A percentile compares a stretch with the other conserved stretches of the same genome.
Evolutionary conservation across 495 filamentous ascomycete species (phyloP).

Genomic region (Achaetomiella virescens): DNA sequence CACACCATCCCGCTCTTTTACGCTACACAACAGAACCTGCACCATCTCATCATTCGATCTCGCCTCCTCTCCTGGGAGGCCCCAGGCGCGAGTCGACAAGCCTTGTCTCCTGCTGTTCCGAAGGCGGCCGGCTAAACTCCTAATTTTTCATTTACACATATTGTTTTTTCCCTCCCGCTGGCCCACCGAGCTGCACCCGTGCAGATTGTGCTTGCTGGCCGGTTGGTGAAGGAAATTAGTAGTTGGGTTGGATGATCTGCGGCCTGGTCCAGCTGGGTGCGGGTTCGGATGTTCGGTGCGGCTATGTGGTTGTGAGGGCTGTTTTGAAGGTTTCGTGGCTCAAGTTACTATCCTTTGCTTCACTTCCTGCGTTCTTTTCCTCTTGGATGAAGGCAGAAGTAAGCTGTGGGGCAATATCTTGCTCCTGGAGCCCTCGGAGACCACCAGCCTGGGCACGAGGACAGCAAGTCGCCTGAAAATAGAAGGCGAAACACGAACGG

Average conservation of each 20-base stretch:
- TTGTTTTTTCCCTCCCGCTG: slow-evolving; percentile 6
- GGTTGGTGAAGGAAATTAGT: neutral
- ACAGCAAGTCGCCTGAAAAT: neutral
- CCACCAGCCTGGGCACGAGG: neutral
- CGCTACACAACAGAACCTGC: no score
- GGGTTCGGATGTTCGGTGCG: neutral
- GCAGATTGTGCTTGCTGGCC: neutral
- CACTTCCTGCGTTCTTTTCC: no score
- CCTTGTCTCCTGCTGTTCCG: neutral
- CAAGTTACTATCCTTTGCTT: no score
- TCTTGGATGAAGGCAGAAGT: no score
- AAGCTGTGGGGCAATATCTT: no score
- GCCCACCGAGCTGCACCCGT: neutral
- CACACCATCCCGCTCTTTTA: no score
- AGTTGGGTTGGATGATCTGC: no score
- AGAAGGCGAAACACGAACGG: neutral
- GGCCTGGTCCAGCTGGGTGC: no score
- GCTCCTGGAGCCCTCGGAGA: no score
- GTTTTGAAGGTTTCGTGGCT: neutral
- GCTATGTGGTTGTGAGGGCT: neutral
- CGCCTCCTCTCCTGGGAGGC: no score
- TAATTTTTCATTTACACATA: slow-evolving; percentile 11
- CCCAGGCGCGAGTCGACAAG: neutral
- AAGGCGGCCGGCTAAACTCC: slow-evolving; percentile 4
- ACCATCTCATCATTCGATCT: no score